Conservation (phyloP, 257 asterid genomes). For the Solanum boliviense region DNA sequence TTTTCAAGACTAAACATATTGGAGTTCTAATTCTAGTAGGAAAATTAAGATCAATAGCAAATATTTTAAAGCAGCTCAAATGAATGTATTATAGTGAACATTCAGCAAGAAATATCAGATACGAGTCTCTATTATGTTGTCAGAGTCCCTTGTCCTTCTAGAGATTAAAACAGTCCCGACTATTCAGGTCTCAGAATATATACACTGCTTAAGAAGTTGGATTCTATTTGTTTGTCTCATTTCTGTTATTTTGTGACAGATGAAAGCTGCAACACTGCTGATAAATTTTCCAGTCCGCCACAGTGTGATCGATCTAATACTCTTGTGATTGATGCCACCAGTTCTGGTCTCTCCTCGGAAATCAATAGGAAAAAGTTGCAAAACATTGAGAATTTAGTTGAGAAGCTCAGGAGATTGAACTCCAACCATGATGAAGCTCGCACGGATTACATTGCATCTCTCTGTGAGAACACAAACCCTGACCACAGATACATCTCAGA, state of each 20-base stretch:
- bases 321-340: constrained; percentile 7
- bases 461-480: constrained; percentile 67
- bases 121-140: not conserved
- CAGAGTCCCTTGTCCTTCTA: not conserved
- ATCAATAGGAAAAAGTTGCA: constrained; percentile 57
- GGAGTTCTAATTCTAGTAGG: not conserved
- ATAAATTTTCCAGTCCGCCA: constrained; percentile 4
- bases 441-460: constrained; percentile 90
- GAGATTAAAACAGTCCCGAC: not conserved
- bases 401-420: constrained; percentile 73
- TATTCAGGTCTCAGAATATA: not conserved
- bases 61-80: not conserved
- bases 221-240: not conserved
- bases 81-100: not conserved
- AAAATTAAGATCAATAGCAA: not conserved
- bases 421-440: constrained; percentile 85
- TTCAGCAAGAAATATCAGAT: not conserved
- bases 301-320: constrained; percentile 12
- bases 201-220: not conserved
- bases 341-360: constrained; percentile 24
- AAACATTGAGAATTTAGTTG: constrained; percentile 64
- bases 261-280: constrained; percentile 16
- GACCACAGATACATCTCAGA: constrained; percentile 83
- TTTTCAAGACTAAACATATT: not conserved
- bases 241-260: constrained; percentile 24